Evolutionary conservation across 1,284 basidiomycete species (phyloP), one percentile per base, ranked within the genome.

Genomic region (Ceratobasidium sp.): DNA sequence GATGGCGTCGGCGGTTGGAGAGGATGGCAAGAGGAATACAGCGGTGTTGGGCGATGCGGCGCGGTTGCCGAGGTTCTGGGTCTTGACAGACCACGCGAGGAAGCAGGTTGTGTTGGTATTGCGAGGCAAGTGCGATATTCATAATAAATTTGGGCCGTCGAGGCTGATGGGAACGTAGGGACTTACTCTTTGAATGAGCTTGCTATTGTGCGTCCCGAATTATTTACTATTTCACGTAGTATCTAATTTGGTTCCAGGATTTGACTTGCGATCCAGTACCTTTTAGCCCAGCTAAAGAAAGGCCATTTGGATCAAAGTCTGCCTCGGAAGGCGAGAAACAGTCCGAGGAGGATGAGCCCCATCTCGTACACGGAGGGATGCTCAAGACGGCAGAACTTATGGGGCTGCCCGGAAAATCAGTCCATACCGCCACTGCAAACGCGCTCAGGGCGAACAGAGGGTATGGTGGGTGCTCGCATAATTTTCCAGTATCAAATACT

Each of bases 111-210:
- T 94, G 1, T 87, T 94, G 51, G 91, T 94, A 49, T 85, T 94
- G 54, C 86, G 92, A 82, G 92, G 89, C 88, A 76, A 65, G 56
- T 51, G 51, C 19, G 25, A 43, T 7, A 2, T 29, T 0, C 34
- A 0, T 68, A 19, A n/a, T 52, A 11, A 25, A 40, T n/a, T 43
- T 40, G 17, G 56, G 77, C 77, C 69, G 29, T 59, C 49, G 69
- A 1, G 70, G 68, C 61, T 73, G 57, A 52, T 77, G 80, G 52
- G 62, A 19, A 49, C 40, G 22, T 56, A 89, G 89, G 92, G n/a
- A 94, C 92, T 1, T 92, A 94, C 91, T 92, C 91, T 11, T 84
- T 94, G 51, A 94, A 94, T 80, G 92, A 94, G 82, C 88, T 94
- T 15, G 92, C 92, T n/a, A 92, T 92, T 7, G 80, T 81, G 57